These are phyloP conservation scores for Calocybe gambosa DNA, from an alignment of 1,284 basidiomycete genomes.

Conservation along the genomic window DNA sequence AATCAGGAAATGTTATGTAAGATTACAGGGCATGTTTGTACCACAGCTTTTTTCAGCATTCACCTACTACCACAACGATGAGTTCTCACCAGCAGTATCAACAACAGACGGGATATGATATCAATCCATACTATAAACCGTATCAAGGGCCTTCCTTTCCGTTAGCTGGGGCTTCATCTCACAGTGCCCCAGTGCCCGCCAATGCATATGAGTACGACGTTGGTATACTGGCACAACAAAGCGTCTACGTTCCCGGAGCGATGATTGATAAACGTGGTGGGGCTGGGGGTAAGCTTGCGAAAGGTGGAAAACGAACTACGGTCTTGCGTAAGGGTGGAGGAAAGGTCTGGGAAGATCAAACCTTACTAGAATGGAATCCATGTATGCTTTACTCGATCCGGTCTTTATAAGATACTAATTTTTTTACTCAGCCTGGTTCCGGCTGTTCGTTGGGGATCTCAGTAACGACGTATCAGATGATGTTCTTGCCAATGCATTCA, in stretches of 20 bases:
- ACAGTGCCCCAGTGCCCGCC: conserved; percentile 75
- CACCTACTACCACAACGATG: conserved; percentile 26
- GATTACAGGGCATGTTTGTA: too few species aligned
- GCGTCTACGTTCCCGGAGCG: conserved; percentile 82
- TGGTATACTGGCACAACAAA: conserved; percentile 80
- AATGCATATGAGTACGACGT: conserved; percentile 88
- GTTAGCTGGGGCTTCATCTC: conserved; percentile 55
- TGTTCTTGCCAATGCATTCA: conserved; percentile 87
- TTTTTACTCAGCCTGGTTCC: conserved; percentile 78
- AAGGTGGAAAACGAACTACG: conserved; percentile 89
- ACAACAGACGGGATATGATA: conserved; percentile 44
- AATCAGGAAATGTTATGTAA: conserved; percentile 20
- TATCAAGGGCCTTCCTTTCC: conserved; percentile 72
- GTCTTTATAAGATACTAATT: conserved; percentile 13
- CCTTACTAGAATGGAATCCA: conserved; percentile 95
- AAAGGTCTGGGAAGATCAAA: conserved; percentile 97
- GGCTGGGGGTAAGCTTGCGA: conserved; percentile 76
- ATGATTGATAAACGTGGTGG: conserved; percentile 83
- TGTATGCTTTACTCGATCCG: conserved; percentile 46
- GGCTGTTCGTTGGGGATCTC: conserved; percentile 95
- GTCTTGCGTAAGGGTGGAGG: conserved; percentile 94
- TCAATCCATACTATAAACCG: conserved; percentile 73
- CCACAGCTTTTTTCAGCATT: too few species aligned
- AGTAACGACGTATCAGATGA: conserved; percentile 98
- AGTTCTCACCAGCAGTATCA: conserved; percentile 47